Evolutionary conservation across 2,329 filamentous ascomycete genomes (phyloP), one percentile per base, ranked within the genome.

Genomic region (Neodidymelliopsis sp.): DNA sequence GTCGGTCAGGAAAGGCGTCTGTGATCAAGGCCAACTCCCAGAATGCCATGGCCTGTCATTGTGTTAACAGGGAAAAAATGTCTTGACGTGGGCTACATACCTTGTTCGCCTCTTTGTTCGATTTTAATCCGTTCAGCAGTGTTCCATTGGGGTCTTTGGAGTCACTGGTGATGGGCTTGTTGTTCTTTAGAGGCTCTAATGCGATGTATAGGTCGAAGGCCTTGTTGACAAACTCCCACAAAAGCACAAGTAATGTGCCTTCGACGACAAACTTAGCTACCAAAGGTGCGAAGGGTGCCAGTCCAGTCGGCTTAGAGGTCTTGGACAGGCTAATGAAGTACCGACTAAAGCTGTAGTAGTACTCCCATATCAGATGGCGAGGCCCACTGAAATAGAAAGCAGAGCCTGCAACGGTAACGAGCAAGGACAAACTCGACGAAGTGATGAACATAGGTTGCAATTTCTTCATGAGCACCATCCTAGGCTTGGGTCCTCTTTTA

Each of bases 81-180:
- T 5, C 5, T 4, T 18, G 7, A 11, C 7, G 25, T 24, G 1
- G 40, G 10, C n/a, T 42, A 50, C 79, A 62, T 74, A 88, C 87
- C 74, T 84, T 86, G 52, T 90, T 85, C 8, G 89, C 79, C 7
- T 90, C 80, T 71, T 93, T 94, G 75, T 91, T 94, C 57, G 87
- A 87, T 69, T 87, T 92, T 34, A 97, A 73, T 0, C 93, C 93
- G 47, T 86, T 91, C 37, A 97, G 72, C 20, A 97, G 79, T 67
- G 90, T 96, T 25, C 91, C 91, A 65, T 96, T 97, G 1, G 93
- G 90, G 71, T 97, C 92, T 66, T 90, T 94, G 12, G 91, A 90
- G 59, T 93, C 89, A 13, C 83, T 82, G 0, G 91, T 96, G 46
- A 97, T 81, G 4, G 92, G 91, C 63, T 87, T 83, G n/a, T 83